Conservation (phyloP, 345 rosid species). For the Passiflora organensis region DNA sequence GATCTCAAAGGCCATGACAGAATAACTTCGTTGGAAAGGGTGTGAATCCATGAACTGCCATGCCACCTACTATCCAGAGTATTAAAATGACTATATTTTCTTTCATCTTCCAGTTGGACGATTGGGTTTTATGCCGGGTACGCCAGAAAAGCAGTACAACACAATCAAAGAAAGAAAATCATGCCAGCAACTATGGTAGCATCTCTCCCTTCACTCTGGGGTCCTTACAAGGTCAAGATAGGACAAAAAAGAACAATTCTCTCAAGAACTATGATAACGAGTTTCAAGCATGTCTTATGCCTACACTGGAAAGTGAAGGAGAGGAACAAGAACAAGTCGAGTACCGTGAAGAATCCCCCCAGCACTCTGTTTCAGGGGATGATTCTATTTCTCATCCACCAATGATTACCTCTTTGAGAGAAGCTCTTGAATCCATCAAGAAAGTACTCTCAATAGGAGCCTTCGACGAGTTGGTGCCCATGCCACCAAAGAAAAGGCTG, state of each 20-base stretch:
- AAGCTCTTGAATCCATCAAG: conserved; percentile 23
- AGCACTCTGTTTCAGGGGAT: conserved; percentile 10
- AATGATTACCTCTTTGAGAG: conserved; percentile 7
- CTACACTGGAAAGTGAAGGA: conserved; percentile 11
- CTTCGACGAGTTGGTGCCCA: conserved; percentile 25
- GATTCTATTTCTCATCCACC: conserved; percentile 5
- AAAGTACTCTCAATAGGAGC: conserved; percentile 24
- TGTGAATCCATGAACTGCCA: too few species aligned
- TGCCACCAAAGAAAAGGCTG: conserved; percentile 12
- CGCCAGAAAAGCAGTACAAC: conserved; percentile 15
- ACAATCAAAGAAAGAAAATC: conserved; percentile 6
- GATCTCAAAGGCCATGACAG: too few species aligned
- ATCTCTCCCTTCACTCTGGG: conserved; percentile 8
- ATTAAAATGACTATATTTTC: not conserved
- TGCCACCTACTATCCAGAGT: too few species aligned
- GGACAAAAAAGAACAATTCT: not conserved
- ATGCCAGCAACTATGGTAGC: conserved; percentile 1
- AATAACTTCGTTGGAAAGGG: too few species aligned
- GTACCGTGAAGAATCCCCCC: conserved; percentile 17
- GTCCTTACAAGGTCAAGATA: conserved; percentile 27
- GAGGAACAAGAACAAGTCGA: conserved; percentile 10
- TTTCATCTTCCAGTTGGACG: conserved; percentile 29
- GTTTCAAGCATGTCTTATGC: conserved; percentile 14
- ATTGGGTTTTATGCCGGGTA: conserved; percentile 40
- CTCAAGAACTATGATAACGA: conserved; percentile 7